Evolutionary conservation across 2,329 filamentous ascomycete species (phyloP).

Genomic region (Capronia coronata): DNA sequence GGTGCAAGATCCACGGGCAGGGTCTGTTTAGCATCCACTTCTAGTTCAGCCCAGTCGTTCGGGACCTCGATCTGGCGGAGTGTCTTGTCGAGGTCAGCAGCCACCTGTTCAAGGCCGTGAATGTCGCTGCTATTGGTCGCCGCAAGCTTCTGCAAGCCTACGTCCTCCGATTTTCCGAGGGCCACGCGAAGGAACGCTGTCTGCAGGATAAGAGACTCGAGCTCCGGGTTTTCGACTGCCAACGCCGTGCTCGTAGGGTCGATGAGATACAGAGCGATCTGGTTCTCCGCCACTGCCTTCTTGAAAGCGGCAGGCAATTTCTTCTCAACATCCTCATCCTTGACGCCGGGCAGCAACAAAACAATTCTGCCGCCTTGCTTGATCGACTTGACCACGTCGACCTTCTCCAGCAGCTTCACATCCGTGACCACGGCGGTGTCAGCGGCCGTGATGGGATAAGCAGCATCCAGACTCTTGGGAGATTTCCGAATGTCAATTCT

Average conservation of each 20-base stretch:
- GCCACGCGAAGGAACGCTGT: slow-evolving; percentile 76
- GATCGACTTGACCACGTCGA: slow-evolving; percentile 65
- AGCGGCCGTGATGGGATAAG: slow-evolving; percentile 72
- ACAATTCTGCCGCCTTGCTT: slow-evolving; percentile 67
- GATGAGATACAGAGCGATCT: slow-evolving; percentile 65
- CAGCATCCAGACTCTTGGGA: slow-evolving; percentile 73
- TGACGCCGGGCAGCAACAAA: slow-evolving; percentile 68
- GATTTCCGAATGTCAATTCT: slow-evolving; percentile 81
- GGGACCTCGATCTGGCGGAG: slow-evolving; percentile 70
- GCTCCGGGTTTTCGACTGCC: slow-evolving; percentile 56
- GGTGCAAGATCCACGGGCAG: slow-evolving; percentile 61
- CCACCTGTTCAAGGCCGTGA: slow-evolving; percentile 57
- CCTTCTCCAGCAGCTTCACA: slow-evolving; percentile 68
- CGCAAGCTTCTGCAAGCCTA: slow-evolving; percentile 61
- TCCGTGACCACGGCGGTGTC: slow-evolving; percentile 74
- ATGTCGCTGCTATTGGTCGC: slow-evolving; percentile 53
- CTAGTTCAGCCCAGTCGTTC: slow-evolving; percentile 68
- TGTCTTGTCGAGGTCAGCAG: slow-evolving; percentile 57
- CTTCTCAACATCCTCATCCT: slow-evolving; percentile 86
- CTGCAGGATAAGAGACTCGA: slow-evolving; percentile 65
- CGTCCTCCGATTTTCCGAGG: slow-evolving; percentile 57
- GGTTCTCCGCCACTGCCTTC: slow-evolving; percentile 64
- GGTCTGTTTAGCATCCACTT: slow-evolving; percentile 50
- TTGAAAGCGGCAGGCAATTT: slow-evolving; percentile 64
- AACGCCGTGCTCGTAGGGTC: slow-evolving; percentile 64